Conservation (phyloP, 176 grass and related monocot species). For the Pharus latifolius region DNA sequence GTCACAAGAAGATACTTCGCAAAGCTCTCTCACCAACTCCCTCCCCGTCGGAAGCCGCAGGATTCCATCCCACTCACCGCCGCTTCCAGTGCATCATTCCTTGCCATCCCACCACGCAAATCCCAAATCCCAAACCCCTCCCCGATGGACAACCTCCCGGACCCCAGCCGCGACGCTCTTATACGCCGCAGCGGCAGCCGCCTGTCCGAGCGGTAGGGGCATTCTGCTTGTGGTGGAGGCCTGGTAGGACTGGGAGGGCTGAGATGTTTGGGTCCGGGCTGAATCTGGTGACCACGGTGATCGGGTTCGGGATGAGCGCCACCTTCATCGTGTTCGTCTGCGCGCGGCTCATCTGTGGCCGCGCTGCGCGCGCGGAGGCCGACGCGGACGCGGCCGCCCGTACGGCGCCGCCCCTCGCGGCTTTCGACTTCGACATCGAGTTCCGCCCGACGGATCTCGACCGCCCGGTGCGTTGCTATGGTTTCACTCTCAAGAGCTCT, state of each 20-base stretch:
- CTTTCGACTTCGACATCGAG: slow-evolving; percentile 64
- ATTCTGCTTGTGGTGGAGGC: no score
- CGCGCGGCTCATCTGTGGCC: slow-evolving; percentile 79
- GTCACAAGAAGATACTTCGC: slow-evolving; percentile 21
- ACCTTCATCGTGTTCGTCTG: slow-evolving; percentile 97
- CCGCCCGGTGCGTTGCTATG: slow-evolving; percentile 33
- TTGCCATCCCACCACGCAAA: slow-evolving; percentile 53
- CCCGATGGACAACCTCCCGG: slow-evolving; percentile 32
- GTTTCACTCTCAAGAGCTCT: background rate
- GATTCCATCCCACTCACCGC: slow-evolving; percentile 15
- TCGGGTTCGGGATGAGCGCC: slow-evolving; percentile 95
- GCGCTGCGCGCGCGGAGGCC: slow-evolving; percentile 31
- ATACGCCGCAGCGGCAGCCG: slow-evolving; percentile 42
- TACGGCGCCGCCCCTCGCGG: slow-evolving; percentile 17
- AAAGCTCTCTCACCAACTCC: slow-evolving; percentile 17
- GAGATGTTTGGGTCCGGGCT: slow-evolving; percentile 76
- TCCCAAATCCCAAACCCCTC: slow-evolving; percentile 55
- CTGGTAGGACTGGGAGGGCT: background rate
- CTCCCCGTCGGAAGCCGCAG: no score
- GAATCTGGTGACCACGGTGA: slow-evolving; percentile 94
- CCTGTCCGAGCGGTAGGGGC: slow-evolving; percentile 7
- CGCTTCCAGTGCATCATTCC: slow-evolving; percentile 30
- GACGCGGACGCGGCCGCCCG: slow-evolving; percentile 11
- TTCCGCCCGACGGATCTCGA: slow-evolving; percentile 59
- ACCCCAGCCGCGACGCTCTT: slow-evolving; percentile 34